phyloP scores from a whole-genome alignment of 2,329 filamentous ascomycete genomes.

The Colletotrichum somersetense region DNA sequence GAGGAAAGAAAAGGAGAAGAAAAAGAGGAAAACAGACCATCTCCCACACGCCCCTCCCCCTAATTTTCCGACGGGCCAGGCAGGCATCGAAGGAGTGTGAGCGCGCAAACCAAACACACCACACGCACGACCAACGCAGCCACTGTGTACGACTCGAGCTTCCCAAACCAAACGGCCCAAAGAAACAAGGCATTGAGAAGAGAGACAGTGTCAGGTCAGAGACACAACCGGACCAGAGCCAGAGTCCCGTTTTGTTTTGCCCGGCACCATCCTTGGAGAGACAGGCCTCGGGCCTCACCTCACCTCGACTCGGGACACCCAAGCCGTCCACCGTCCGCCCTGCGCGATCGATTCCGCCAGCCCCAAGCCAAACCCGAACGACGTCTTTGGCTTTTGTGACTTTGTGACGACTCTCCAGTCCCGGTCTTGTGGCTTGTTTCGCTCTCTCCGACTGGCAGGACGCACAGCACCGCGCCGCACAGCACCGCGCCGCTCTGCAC shows the following conservation, averaged over 20 bases:
- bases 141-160: conserved; percentile 27
- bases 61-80: conserved; percentile 15
- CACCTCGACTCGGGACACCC: conserved; percentile 10
- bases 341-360: conserved; percentile 29
- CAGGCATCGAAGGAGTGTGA: conserved; percentile 3
- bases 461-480: conserved; percentile 11
- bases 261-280: conserved; percentile 27
- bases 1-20: neutral
- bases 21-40: neutral
- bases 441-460: conserved; percentile 31
- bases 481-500: neutral
- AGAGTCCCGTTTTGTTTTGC: conserved; percentile 11
- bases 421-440: conserved; percentile 41
- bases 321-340: neutral
- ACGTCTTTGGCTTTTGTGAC: conserved; percentile 25
- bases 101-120: conserved; percentile 22
- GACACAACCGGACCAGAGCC: conserved; percentile 15
- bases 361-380: conserved; percentile 28
- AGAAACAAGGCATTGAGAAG: neutral
- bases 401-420: conserved; percentile 37
- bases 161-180: neutral
- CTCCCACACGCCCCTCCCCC: neutral
- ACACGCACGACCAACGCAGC: conserved; percentile 31
- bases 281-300: neutral
- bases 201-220: neutral